Evolutionary conservation across 2,329 filamentous ascomycete species (phyloP), one percentile per base, ranked within the genome.

Genomic region (Lasiodiplodia theobromae): DNA sequence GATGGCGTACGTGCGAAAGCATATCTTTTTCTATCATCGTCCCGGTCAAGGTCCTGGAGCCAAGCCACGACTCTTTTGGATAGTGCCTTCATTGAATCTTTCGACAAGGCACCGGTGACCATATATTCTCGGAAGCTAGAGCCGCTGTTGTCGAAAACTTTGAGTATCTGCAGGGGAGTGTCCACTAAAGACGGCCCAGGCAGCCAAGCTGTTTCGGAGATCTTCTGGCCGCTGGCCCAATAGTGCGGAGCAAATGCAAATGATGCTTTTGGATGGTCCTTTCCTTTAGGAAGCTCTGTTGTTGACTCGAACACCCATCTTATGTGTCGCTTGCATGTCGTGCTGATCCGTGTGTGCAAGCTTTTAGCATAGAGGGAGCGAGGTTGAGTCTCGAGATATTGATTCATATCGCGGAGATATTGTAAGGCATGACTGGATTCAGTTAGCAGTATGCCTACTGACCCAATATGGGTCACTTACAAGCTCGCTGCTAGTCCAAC

Each of bases 401-500:
- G 25, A 2, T 18, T 8, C 1, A 58, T 25, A 3, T 38, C 28
- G 2, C 37, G 25, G 2, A 66, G n/a, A 7, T 58, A 66, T 6
- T 57, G 4, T 0, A 66, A 38, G 4, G 64, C 53, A 51, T 57
- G 58, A 18, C 53, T 66, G 4, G 0, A 18, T 11, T 6, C 0
- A 18, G 11, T 66, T 4, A 58, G 53, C 23, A 11, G 5, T 1
- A 3, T 23, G 21, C 8, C 1, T 21, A 28, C 12, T 2, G 2
- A 11, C 21, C 7, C 11, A 34, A 1, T 10, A 10, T 12, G 2
- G 4, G 6, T 1, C 12, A 37, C 25, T 23, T 40, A 70, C 70
- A 69, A 69, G 25, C 66, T 71, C 28, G 68, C 66, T 37, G 37
- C 40, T 23, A 66, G 28, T 4, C 28, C 25, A 47, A 71, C 31